Evolutionary conservation across 257 asterid species (phyloP).

Genomic region (Penstemon davidsonii): DNA sequence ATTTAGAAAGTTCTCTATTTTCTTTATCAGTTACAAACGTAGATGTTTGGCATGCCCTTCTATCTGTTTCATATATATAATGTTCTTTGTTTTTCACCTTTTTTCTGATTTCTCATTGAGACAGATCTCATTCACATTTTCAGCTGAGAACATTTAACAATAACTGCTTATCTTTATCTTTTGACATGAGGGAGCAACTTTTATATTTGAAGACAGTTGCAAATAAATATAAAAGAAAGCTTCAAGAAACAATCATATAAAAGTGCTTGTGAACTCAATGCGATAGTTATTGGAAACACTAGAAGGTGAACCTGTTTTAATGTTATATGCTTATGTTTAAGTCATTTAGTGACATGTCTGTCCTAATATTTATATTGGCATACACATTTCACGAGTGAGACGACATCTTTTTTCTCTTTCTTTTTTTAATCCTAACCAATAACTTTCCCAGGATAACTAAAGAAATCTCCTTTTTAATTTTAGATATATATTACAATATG

Average conservation of each 20-base stretch:
- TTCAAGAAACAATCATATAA: neutral
- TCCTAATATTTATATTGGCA: neutral
- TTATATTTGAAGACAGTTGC: neutral
- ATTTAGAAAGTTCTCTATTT: neutral
- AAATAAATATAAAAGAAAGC: neutral
- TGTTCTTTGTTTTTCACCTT: neutral
- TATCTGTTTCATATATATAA: conserved; percentile 18
- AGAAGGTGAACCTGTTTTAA: neutral
- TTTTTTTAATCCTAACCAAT: neutral
- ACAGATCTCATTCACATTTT: conserved; percentile 11
- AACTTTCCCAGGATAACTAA: conserved; percentile 5
- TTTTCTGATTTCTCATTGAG: conserved; percentile 9
- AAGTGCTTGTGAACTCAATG: neutral
- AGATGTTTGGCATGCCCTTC: conserved; percentile 1
- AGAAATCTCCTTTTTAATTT: conserved; percentile 7
- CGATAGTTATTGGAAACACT: neutral
- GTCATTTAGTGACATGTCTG: conserved; percentile 2
- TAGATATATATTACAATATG: conserved; percentile 14
- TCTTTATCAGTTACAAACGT: conserved; percentile 5
- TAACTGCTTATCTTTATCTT: conserved; percentile 13
- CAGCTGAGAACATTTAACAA: conserved; percentile 8
- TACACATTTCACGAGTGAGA: conserved; percentile 18
- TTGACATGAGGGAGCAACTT: neutral
- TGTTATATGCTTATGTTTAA: conserved; percentile 6
- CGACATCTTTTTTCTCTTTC: conserved; percentile 6